These are phyloP conservation scores for Alopecurus myosuroides DNA, from an alignment of 176 grass and related monocot species.

Conservation along the genomic window DNA sequence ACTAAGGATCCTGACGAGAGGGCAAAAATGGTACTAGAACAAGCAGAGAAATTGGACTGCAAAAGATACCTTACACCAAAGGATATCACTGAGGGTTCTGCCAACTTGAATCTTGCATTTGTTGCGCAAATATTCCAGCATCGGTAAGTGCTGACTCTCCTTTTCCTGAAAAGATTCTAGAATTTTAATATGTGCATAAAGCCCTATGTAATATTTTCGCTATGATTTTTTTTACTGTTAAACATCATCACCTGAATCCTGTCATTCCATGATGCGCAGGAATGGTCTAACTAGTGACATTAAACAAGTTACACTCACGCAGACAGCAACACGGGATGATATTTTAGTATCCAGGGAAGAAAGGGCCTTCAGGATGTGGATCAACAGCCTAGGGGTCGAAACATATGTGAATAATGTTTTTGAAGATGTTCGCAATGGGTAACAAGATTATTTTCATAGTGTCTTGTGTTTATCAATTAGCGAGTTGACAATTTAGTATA, in stretches of 20 bases:
- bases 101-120: conserved; percentile 99
- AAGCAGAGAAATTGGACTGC: conserved; percentile 94
- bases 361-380: conserved; percentile 97
- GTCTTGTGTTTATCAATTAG: conserved; percentile 18
- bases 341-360: conserved; percentile 90
- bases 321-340: conserved; percentile 63
- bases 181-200: not conserved
- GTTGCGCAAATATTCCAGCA: conserved; percentile 99
- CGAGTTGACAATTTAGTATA: not conserved
- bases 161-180: not conserved
- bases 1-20: conserved; percentile 78
- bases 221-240: not conserved
- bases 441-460: conserved; percentile 20
- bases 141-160: conserved; percentile 40
- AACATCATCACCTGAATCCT: conserved; percentile 11
- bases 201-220: not conserved
- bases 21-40: conserved; percentile 93
- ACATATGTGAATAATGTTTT: conserved; percentile 98
- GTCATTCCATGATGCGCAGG: conserved; percentile 37
- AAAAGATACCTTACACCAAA: conserved; percentile 95
- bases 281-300: conserved; percentile 87
- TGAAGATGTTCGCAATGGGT: conserved; percentile 97
- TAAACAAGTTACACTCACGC: conserved; percentile 59
- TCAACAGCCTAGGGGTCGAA: conserved; percentile 90
- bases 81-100: conserved; percentile 95